These are phyloP conservation scores for Penicillium brevicompactum DNA, from an alignment of 2,329 filamentous ascomycete species.

Conservation along the genomic window DNA sequence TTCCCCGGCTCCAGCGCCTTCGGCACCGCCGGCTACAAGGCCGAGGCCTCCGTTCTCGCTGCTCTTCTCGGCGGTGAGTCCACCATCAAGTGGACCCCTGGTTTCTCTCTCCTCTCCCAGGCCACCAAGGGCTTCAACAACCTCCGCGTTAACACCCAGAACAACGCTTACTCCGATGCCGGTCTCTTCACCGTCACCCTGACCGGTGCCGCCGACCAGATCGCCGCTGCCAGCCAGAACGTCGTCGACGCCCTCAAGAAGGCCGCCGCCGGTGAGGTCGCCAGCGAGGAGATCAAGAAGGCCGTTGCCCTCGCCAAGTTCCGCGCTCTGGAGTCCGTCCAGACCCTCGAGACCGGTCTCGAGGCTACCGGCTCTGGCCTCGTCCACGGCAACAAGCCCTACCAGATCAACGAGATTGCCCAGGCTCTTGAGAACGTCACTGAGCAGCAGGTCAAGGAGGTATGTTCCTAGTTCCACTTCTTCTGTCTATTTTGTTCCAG, in stretches of 20 bases:
- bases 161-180: conserved; percentile 88
- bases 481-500: not conserved
- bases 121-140: conserved; percentile 67
- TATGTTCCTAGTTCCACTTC: conserved; percentile 52
- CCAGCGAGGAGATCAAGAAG: conserved; percentile 86
- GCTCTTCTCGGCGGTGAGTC: conserved; percentile 88
- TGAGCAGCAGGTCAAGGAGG: conserved; percentile 79
- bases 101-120: conserved; percentile 89
- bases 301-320: conserved; percentile 93
- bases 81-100: conserved; percentile 91
- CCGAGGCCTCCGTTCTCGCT: conserved; percentile 83
- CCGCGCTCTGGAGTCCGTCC: conserved; percentile 77
- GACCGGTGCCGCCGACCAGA: conserved; percentile 70
- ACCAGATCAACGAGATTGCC: conserved; percentile 78
- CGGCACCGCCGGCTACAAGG: conserved; percentile 74
- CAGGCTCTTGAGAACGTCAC: conserved; percentile 80
- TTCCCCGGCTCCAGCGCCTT: conserved; percentile 87
- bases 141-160: conserved; percentile 71
- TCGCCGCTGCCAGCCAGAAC: conserved; percentile 73
- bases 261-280: conserved; percentile 73
- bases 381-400: conserved; percentile 76
- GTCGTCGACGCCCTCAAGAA: conserved; percentile 81
- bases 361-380: conserved; percentile 83
- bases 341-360: conserved; percentile 75
- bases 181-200: conserved; percentile 86